Base-by-base conservation (phyloP, 176 grass and related monocot species). In the Triticum dicoccoides region DNA sequence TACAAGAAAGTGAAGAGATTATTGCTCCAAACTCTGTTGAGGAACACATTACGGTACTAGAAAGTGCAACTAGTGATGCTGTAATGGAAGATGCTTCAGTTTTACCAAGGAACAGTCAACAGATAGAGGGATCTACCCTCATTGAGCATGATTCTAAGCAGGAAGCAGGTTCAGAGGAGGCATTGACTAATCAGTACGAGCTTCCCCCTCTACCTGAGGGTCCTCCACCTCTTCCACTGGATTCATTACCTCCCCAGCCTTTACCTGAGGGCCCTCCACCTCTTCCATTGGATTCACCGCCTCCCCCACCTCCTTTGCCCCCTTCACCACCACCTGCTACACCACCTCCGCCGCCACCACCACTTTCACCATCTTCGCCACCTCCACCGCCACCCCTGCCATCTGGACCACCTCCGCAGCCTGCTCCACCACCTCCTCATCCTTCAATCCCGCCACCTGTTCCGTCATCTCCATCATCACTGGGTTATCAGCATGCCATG, bases 311-410 rank as follows among this genome's bases (percentile, higher is more conserved):
- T 65, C 93, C 93, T 35, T 92, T 93, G 56, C 85, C 96, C 64
- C 93, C 97, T 77, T 93, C 97, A 32, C 80, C 95, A 8, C 89
- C 91, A 81, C 90, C 95, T 47, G 65, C 87, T 30, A 92, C 92
- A 65, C 90, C 88, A 13, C 83, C 93, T 3, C 87, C 63, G 2
- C 83, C 84, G 15, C 87, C 82, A n/a, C 82, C 76, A 37, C 86
- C 89, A 49, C 64, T 79, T 66, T 89, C 89, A 13, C 93, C 92
- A 66, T 83, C 91, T 64, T 92, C 91, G 0, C 96, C 96, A 21
- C 95, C 86, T 27, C 93, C 89, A 0, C 94, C 85, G 17, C 95
- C 92, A 51, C 87, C 88, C 21, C 87, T 92, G 70, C 84, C 84
- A 44, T 77, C 89, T 77, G 92, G 89, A 69, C 89, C 87, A 76